phyloP scores from a whole-genome alignment of 768 basidiomycete species.

The Suillus weaverae region DNA sequence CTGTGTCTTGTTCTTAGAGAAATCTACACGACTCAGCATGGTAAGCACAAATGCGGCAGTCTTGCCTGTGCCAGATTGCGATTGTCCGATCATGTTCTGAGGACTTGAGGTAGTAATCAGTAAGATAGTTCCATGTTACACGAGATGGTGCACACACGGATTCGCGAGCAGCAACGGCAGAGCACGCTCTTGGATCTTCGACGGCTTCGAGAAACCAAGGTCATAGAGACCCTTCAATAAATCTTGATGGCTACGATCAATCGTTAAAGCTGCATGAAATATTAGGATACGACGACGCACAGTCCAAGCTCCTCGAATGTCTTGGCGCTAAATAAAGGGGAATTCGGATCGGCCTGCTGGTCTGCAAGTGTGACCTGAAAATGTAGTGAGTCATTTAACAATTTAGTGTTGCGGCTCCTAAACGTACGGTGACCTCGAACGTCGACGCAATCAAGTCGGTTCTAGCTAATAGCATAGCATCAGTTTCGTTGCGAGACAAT shows the following conservation, averaged over 20 bases:
- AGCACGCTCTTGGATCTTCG: conserved; percentile 98
- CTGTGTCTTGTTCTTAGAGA: conserved; percentile 78
- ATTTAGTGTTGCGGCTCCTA: neutral
- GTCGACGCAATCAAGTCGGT: conserved; percentile 75
- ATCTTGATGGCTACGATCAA: conserved; percentile 63
- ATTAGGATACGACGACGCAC: conserved; percentile 46
- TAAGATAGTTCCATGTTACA: conserved; percentile 6
- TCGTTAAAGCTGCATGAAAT: neutral
- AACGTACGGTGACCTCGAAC: conserved; percentile 77
- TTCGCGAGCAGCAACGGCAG: conserved; percentile 86
- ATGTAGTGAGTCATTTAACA: conserved; percentile 10
- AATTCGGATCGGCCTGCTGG: conserved; percentile 93
- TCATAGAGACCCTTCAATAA: conserved; percentile 92
- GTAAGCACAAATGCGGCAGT: conserved; percentile 97
- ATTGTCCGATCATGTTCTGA: conserved; percentile 98
- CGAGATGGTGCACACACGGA: conserved; percentile 58
- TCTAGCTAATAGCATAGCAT: conserved; percentile 22
- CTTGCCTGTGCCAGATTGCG: conserved; percentile 98
- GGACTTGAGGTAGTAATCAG: conserved; percentile 56
- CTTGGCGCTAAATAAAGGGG: conserved; percentile 92
- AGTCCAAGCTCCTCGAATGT: conserved; percentile 94
- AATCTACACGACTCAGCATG: conserved; percentile 95
- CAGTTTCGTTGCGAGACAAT: neutral
- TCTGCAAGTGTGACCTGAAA: conserved; percentile 91
- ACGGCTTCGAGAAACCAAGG: conserved; percentile 96